These are phyloP conservation scores for Cladosporium colombiae DNA, from an alignment of 2,329 filamentous ascomycete species.

Conservation along the genomic window DNA sequence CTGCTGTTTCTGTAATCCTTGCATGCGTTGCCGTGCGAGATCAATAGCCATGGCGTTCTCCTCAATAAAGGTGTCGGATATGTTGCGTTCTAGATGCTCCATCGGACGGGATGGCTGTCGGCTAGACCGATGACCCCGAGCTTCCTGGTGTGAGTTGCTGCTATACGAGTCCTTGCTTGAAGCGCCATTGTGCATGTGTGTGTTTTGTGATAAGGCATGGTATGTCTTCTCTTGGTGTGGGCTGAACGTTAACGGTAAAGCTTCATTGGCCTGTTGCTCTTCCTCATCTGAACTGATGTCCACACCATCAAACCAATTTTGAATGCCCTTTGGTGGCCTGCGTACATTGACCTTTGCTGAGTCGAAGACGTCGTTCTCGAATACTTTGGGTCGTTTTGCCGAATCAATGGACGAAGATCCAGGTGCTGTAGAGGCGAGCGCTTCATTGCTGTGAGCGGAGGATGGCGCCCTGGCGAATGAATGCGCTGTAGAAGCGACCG, in stretches of 20 bases:
- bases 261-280: slow-evolving; percentile 22
- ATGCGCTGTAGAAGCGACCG: slow-evolving; percentile 11
- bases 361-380: slow-evolving; percentile 45
- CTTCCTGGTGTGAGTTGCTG: not conserved
- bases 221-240: slow-evolving; percentile 11
- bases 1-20: slow-evolving; percentile 16
- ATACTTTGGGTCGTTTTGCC: slow-evolving; percentile 27
- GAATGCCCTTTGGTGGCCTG: slow-evolving; percentile 50
- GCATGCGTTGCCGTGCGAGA: slow-evolving; percentile 24
- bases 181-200: not conserved
- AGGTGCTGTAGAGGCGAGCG: slow-evolving; percentile 4
- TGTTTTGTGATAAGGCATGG: not conserved
- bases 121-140: not conserved
- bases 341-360: slow-evolving; percentile 50
- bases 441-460: slow-evolving; percentile 16
- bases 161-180: not conserved
- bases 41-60: slow-evolving; percentile 25
- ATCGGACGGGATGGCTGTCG: slow-evolving; percentile 9
- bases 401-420: slow-evolving; percentile 18
- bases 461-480: slow-evolving; percentile 12
- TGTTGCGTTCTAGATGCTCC: slow-evolving; percentile 15
- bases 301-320: slow-evolving; percentile 54
- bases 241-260: slow-evolving; percentile 26
- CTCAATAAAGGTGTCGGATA: slow-evolving; percentile 21
- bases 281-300: slow-evolving; percentile 35